Base-by-base conservation (phyloP, 2,329 filamentous ascomycete species). In the Xylaria sp. region DNA sequence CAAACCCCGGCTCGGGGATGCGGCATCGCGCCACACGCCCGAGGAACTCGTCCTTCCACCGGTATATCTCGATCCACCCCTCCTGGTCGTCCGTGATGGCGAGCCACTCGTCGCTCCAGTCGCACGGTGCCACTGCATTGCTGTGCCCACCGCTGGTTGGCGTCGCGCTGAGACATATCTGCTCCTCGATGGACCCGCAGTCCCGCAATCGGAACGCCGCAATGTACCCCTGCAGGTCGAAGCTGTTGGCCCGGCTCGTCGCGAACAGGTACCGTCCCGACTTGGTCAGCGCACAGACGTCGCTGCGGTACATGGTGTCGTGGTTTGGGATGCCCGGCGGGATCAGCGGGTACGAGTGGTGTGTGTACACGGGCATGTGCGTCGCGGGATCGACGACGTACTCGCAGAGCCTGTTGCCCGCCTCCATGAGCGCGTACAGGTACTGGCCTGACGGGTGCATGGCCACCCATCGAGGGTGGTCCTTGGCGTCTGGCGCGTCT, bases 391-490 rank as follows among this genome's bases (percentile, higher is more conserved):
- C 90, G 76, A 96, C 87, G 67, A 90, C 83, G 76, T 95, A 96
- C 70, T 93, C 90, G 75, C 87, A 92, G 58, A 96, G 79, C 53
- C 89, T 83, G 79, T 96, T 96, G 56, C 92, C 91, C n/a, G 88
- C 89, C 77, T 96, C 92, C 90, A 95, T 96, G 68, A 96, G 82
- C 7, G 86, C 91, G 77, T 96, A 96, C 58, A 96, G 83, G 76
- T 92, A 93, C 60, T 87, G 85, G 19, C 91, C 91, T 1, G 85
- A 85, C 2, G 89, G 89, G 75, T 94, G 90, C 74, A 96, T 89
- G 68, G 91, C 91, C 13, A 96, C 90, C 92, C 92, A 96, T 71
- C 92, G 86, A 15, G 92, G 92, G 75, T 95, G 92, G 75, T 96
- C 92, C 63, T 83, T 83, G 2, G 85, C 77, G 46, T 83, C 82